Evolutionary conservation across 495 filamentous ascomycete species (phyloP).

Genomic region (Ramalina intermedia): DNA sequence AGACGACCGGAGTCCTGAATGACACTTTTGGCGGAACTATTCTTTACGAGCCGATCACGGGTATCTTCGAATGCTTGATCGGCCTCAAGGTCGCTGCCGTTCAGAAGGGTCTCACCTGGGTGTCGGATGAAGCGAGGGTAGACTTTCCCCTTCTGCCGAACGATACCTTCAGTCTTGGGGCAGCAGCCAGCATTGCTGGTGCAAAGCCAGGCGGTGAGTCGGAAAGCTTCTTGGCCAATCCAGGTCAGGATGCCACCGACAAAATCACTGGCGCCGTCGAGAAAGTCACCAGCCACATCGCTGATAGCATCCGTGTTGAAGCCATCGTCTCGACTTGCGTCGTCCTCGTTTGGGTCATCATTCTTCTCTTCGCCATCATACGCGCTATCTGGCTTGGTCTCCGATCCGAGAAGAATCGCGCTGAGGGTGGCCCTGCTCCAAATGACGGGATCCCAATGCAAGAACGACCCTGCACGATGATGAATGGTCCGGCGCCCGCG

Average conservation of each 20-base stretch:
- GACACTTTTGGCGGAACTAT: conserved; percentile 66
- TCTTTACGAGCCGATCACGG: conserved; percentile 55
- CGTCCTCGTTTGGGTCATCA: conserved; percentile 58
- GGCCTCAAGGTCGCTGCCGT: conserved; percentile 61
- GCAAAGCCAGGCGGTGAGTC: conserved; percentile 31
- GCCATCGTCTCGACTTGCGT: conserved; percentile 61
- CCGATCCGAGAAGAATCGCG: conserved; percentile 27
- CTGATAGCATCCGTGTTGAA: conserved; percentile 51
- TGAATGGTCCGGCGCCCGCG: conserved; percentile 12
- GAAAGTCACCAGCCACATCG: conserved; percentile 47
- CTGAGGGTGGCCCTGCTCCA: conserved; percentile 31
- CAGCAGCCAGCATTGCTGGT: conserved; percentile 42
- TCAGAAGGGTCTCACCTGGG: conserved; percentile 79
- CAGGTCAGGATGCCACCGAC: conserved; percentile 53
- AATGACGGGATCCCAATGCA: conserved; percentile 16
- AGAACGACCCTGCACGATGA: conserved; percentile 1
- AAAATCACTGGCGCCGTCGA: conserved; percentile 64
- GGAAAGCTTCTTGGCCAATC: conserved; percentile 61
- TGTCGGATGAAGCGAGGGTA: conserved; percentile 70
- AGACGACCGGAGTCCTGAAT: conserved; percentile 57
- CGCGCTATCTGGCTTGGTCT: conserved; percentile 43
- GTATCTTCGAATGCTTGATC: conserved; percentile 62
- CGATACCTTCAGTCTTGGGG: conserved; percentile 73
- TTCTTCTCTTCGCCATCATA: conserved; percentile 56
- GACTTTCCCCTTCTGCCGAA: conserved; percentile 63